Evolutionary conservation across 148 eudicot genomes (phyloP).

Genomic region (Mesembryanthemum crystallinum): DNA sequence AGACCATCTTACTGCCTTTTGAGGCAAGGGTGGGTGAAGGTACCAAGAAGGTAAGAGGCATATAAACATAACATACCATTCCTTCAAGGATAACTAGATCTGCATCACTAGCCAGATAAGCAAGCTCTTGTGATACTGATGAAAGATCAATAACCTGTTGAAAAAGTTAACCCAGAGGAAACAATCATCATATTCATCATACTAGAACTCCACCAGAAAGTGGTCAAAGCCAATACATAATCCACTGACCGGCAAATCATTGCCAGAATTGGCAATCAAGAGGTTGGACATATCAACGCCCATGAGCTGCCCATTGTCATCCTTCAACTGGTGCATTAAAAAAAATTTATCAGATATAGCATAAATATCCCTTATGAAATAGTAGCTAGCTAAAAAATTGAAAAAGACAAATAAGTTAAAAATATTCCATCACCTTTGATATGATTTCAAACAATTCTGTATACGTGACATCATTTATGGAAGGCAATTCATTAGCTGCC

Average conservation of each 20-base stretch:
- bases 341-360: not conserved
- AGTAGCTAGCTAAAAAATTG: not conserved
- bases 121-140: conserved; percentile 85
- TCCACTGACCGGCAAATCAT: conserved; percentile 89
- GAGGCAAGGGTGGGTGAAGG: not conserved
- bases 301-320: conserved; percentile 71
- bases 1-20: not conserved
- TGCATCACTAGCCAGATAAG: conserved; percentile 83
- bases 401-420: not conserved
- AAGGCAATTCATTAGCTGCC: conserved; percentile 97
- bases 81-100: conserved; percentile 94
- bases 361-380: not conserved
- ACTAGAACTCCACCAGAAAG: not conserved
- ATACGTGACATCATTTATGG: conserved; percentile 89
- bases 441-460: conserved; percentile 73
- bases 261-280: conserved; percentile 89
- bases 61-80: conserved; percentile 76
- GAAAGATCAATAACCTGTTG: conserved; percentile 91
- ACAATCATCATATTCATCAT: conserved; percentile 21
- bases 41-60: conserved; percentile 1
- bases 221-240: not conserved
- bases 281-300: conserved; percentile 86
- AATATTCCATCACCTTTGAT: conserved; percentile 53
- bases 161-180: conserved; percentile 14
- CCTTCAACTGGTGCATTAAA: conserved; percentile 62